phyloP scores from a whole-genome alignment of 78 protist genomes.

The Creolimax fragrantissima region DNA sequence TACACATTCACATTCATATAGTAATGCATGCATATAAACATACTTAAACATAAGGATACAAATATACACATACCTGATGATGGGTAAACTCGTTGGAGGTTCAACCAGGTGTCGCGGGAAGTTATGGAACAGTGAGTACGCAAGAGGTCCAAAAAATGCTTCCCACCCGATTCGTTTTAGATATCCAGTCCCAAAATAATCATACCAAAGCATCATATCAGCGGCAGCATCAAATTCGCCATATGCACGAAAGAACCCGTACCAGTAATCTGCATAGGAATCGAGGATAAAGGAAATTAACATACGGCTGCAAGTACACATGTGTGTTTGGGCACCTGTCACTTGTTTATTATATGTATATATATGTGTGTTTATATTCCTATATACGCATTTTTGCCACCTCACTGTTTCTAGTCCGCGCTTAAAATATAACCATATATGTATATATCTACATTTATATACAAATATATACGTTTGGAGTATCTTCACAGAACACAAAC shows the following conservation, averaged over 20 bases:
- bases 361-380: too few species aligned
- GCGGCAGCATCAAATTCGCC: background rate
- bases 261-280: background rate
- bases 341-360: too few species aligned
- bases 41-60: background rate
- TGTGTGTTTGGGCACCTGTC: too few species aligned
- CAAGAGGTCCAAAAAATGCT: background rate
- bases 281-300: too few species aligned
- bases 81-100: background rate
- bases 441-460: too few species aligned
- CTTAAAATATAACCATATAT: too few species aligned
- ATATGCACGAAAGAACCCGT: background rate
- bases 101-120: background rate
- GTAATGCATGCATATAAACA: too few species aligned
- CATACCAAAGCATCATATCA: background rate
- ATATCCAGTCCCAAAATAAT: background rate
- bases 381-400: too few species aligned
- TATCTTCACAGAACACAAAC: background rate
- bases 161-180: background rate
- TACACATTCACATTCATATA: background rate
- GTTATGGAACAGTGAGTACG: background rate
- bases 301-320: too few species aligned
- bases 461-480: too few species aligned
- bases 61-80: background rate
- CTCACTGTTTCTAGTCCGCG: too few species aligned